Evolutionary conservation across 108 stramenopile genomes (phyloP), one percentile per base, ranked within the genome.

Genomic region (Schizochytrium sp.): DNA sequence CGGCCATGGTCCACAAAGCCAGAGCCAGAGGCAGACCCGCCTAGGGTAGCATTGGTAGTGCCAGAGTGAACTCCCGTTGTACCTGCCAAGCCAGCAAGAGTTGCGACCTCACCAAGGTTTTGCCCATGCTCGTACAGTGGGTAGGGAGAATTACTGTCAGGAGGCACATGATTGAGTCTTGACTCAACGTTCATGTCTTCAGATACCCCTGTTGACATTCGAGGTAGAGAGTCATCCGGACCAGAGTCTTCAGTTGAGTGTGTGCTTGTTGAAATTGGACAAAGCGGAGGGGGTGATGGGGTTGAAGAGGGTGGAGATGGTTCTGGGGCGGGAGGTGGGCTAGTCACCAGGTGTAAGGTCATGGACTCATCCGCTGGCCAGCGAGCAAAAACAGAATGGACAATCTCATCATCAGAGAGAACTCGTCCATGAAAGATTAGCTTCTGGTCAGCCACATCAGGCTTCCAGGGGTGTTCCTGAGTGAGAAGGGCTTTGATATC

Each of bases 381-480:
- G 64, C 64, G 64, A 2, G 64, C 64, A 15, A 69, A 69, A 44
- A 69, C 64, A 44, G 28, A 38, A 44, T 15, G 64, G 42, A 69
- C 64, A 44, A 69, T 38, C 28, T 69, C 64, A 8, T 69, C 64
- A 69, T 69, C 28, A 44, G 7, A 10, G 28, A 69, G 64, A 15
- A 44, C 40, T 8, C 64, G 64, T 8, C 64, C 64, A 38, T 69
- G 64, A 2, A 69, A 69, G 28, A 69, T 69, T 38, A 69, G 40
- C 2, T 69, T 69, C 64, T 69, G 64, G 12, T 7, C 64, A 44
- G 12, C 44, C 64, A 69, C 64, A 44, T 38, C 42, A 7, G 64
- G 64, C 15, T 69, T 69, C 64, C 64, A 69, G 10, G 64, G 64
- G 64, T 69, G 64, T 15, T 69, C 64, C 28, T 69, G 10, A 8